Evolutionary conservation across 768 basidiomycete species (phyloP).

Genomic region (Xerocomellus amylosporus): DNA sequence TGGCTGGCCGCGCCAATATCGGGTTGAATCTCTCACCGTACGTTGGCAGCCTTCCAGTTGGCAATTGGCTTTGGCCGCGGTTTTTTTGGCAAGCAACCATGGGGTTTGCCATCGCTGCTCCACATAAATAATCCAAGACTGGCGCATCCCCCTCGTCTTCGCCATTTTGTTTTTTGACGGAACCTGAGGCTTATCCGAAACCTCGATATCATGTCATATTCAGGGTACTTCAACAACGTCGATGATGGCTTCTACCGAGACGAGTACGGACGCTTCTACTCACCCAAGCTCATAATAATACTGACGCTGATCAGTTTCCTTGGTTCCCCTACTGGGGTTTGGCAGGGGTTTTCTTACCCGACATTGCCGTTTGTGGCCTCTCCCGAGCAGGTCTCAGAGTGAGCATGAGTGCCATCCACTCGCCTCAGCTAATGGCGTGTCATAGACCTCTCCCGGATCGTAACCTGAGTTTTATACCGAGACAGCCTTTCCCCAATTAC

Average conservation of each 20-base stretch:
- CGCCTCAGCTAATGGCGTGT: not conserved
- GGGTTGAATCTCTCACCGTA: not conserved
- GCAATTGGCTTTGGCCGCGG: not conserved
- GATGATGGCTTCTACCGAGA: not conserved
- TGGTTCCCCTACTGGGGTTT: not conserved
- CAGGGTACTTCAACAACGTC: no score
- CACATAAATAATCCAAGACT: not conserved
- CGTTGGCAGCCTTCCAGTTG: not conserved
- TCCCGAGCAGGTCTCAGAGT: not conserved
- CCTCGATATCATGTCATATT: not conserved
- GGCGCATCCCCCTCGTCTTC: no score
- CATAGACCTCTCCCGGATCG: not conserved
- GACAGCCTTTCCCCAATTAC: not conserved
- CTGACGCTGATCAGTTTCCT: not conserved
- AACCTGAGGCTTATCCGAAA: not conserved
- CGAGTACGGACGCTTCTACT: not conserved
- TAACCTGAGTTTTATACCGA: no score
- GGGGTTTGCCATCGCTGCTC: not conserved
- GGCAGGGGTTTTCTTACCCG: no score
- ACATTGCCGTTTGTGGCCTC: not conserved
- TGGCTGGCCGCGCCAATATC: not conserved
- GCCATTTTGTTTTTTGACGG: rapidly evolving
- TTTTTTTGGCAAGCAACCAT: not conserved
- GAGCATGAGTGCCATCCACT: not conserved
- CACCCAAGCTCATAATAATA: not conserved